Conservation (phyloP, 2,329 filamentous ascomycete species). For the Geosmithia flava region DNA sequence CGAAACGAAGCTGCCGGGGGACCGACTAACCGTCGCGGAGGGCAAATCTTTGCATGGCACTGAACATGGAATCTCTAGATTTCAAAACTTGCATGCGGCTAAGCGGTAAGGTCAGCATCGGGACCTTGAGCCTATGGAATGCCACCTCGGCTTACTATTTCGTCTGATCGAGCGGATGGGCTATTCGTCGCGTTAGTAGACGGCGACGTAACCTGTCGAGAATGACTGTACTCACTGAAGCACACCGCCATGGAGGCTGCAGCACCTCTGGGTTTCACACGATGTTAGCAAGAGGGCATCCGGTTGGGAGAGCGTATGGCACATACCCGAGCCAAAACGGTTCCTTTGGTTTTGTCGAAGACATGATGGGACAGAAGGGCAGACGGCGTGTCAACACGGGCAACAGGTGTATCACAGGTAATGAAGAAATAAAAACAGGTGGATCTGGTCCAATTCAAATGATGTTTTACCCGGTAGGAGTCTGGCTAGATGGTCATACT, state of each 20-base stretch:
- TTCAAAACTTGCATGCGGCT: slow-evolving; percentile 32
- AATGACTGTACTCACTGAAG: slow-evolving; percentile 22
- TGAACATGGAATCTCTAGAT: slow-evolving; percentile 24
- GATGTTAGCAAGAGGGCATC: background rate
- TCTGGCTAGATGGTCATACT: background rate
- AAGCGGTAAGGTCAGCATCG: background rate
- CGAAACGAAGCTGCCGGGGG: background rate
- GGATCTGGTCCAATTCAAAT: background rate
- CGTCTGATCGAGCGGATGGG: slow-evolving; percentile 30
- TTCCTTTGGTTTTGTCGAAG: slow-evolving; percentile 18
- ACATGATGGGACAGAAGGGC: background rate
- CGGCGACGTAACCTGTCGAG: background rate
- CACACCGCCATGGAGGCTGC: slow-evolving; percentile 31
- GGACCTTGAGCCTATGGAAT: background rate
- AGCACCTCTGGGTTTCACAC: slow-evolving; percentile 18
- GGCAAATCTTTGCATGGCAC: slow-evolving; percentile 23
- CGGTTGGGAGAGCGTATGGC: background rate
- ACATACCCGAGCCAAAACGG: slow-evolving; percentile 31
- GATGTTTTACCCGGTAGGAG: background rate
- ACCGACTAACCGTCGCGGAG: slow-evolving; percentile 20
- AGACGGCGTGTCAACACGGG: too few species aligned
- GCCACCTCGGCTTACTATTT: slow-evolving; percentile 22
- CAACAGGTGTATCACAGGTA: too few species aligned
- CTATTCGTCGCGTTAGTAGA: slow-evolving; percentile 7
- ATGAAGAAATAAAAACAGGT: too few species aligned